Base-by-base conservation (phyloP, 306 rosid genomes). In the Cucumis hystrix region DNA sequence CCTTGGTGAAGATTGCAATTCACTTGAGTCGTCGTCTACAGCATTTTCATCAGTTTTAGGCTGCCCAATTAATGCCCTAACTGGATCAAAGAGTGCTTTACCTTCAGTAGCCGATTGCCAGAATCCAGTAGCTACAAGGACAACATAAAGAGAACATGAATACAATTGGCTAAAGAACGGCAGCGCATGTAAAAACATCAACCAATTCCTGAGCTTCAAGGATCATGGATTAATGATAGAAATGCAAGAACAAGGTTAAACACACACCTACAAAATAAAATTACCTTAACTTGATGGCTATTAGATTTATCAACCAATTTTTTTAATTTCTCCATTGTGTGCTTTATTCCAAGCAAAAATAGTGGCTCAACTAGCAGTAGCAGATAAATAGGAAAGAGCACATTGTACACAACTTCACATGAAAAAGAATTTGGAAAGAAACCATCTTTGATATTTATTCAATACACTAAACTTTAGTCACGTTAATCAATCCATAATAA, bases 51-150 rank as follows among this genome's bases (percentile, higher is more conserved):
- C 97, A 67, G 28, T 82, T 77, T 69, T 89, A 69, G 85, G 90
- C 72, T 45, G 58, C 60, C 99, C 99, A 84, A 88, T 87, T 68
- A 92, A 84, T 62, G 97, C 81, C 87, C 88, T 85, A 65, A 90
- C 98, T 62, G 97, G 98, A 85, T 89, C 87, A 74, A 89, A 91
- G 57, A 93, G 77, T 2, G 84, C 7, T 74, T 87, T 90, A 78
- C 85, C 83, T 23, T 95, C 97, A 9, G 92, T 43, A 16, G 91
- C 74, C 39, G 85, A 58, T 75, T 93, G 85, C 99, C 96, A 86
- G 75, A 90, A 79, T 82, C 91, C 96, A 72, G 97, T 83, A 84
- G 79, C 96, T 92, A 85, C 84, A 83, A 28, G 67, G 47, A 80
- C 68, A 73, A 79, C 68, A 73, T 17, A 77, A 60, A 82, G 79